Evolutionary conservation across 1,284 basidiomycete species (phyloP).

Genomic region (Irpex sp.): DNA sequence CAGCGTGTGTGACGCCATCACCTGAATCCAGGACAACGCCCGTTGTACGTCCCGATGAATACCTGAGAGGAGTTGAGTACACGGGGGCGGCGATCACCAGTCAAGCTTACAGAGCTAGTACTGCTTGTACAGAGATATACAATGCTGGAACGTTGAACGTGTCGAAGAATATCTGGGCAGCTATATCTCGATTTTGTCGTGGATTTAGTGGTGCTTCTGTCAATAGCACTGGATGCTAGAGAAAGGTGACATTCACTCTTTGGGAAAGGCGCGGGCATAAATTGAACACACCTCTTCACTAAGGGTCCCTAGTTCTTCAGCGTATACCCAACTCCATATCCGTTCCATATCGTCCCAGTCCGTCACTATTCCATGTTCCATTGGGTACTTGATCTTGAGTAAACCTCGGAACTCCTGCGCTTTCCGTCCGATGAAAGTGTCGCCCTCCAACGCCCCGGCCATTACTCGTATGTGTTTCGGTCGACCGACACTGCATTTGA

Average conservation of each 20-base stretch:
- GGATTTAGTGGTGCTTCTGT: conserved; percentile 97
- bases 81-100: neutral
- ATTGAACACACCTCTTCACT: conserved; percentile 79
- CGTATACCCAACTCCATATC: conserved; percentile 97
- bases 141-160: conserved; percentile 99
- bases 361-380: conserved; percentile 92
- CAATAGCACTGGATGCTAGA: conserved; percentile 90
- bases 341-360: conserved; percentile 99
- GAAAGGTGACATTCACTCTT: conserved; percentile 4
- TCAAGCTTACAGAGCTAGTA: conserved; percentile 81
- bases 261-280: neutral
- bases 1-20: conserved; percentile 98
- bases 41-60: conserved; percentile 98
- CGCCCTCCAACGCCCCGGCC: conserved; percentile 92
- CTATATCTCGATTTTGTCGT: conserved; percentile 89
- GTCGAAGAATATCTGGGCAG: conserved; percentile 98
- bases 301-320: conserved; percentile 89
- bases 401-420: conserved; percentile 94
- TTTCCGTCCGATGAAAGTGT: conserved; percentile 89
- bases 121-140: conserved; percentile 96
- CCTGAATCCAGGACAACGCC: conserved; percentile 99
- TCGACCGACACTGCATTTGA: conserved; percentile 73
- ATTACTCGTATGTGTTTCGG: conserved; percentile 96
- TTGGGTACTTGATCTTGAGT: conserved; percentile 97
- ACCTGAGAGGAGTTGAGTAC: conserved; percentile 48